Percentiles rank a stretch among this genome's conserved stretches.
phyloP scores from a whole-genome alignment of 2,329 filamentous ascomycete genomes.

The Aspergillus puulaauensis region DNA sequence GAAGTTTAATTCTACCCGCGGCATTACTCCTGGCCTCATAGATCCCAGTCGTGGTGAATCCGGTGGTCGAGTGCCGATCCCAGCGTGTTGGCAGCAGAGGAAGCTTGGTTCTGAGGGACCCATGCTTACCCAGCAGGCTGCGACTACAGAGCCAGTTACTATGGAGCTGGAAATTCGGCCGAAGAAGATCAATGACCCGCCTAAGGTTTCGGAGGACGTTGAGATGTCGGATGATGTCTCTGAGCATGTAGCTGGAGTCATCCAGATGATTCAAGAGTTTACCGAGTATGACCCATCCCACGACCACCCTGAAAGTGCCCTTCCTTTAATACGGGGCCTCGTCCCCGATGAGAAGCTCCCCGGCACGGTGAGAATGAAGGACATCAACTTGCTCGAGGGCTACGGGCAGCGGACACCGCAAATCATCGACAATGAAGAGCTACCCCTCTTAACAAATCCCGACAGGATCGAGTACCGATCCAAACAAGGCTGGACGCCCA shows the following conservation, averaged over 20 bases:
- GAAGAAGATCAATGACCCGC: background rate
- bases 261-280: background rate
- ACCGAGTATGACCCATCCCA: background rate
- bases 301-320: background rate
- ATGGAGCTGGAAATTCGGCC: background rate
- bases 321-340: slow-evolving; percentile 2
- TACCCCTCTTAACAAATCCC: background rate
- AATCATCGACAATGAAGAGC: background rate
- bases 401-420: background rate
- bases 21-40: slow-evolving; percentile 23
- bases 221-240: background rate
- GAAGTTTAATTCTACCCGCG: slow-evolving; percentile 19
- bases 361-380: background rate
- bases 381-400: slow-evolving; percentile 7
- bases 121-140: background rate
- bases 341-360: slow-evolving; percentile 8
- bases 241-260: background rate
- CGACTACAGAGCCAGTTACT: too few relatives aligned
- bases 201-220: background rate
- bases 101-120: background rate
- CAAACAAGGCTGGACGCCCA: background rate
- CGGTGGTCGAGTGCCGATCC: slow-evolving; percentile 20
- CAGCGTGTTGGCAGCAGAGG: background rate
- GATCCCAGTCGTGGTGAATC: slow-evolving; percentile 18
- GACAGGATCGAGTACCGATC: background rate